A percentile compares a stretch with the other conserved stretches of the same genome.
These are phyloP conservation scores for Ophiostoma australiae DNA, from an alignment of 2,329 filamentous ascomycete genomes.

Conservation along the genomic window DNA sequence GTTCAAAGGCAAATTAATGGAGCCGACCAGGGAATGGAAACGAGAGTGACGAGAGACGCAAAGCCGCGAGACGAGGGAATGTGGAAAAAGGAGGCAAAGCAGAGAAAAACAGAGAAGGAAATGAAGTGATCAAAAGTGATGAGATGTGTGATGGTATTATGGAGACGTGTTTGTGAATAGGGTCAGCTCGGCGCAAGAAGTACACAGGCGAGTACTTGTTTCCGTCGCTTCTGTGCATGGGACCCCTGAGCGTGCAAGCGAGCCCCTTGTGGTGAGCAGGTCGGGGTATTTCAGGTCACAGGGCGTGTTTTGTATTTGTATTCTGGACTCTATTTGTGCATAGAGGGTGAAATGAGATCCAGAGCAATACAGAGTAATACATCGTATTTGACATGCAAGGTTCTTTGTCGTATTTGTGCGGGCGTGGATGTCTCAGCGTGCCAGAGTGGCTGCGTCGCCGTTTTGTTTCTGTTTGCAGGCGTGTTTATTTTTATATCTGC, in stretches of 20 bases:
- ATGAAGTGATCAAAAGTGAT: slow-evolving; percentile 4
- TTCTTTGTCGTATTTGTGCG: not conserved
- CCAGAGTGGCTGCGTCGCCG: not conserved
- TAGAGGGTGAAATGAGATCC: too few species aligned
- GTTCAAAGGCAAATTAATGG: not conserved
- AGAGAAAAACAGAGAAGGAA: not conserved
- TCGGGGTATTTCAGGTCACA: not conserved
- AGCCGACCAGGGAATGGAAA: not conserved
- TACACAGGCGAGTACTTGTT: not conserved
- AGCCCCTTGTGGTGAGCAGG: not conserved
- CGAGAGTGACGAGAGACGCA: not conserved
- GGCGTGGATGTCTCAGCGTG: not conserved
- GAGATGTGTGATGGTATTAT: not conserved
- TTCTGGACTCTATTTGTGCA: too few species aligned
- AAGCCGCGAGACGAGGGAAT: not conserved
- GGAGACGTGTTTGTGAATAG: not conserved
- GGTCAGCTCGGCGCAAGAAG: not conserved
- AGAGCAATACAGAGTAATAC: not conserved
- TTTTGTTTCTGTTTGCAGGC: not conserved
- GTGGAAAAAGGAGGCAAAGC: not conserved
- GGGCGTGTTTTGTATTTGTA: too few species aligned
- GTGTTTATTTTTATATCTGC: not conserved
- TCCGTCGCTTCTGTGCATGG: not conserved
- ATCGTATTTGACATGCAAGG: slow-evolving; percentile 3
- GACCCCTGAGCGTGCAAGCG: slow-evolving; percentile 7